Percentiles rank a stretch among this genome's conserved stretches.
Evolutionary conservation across 2,329 filamentous ascomycete species (phyloP).

Genomic region (Paramyrothecium sp.): DNA sequence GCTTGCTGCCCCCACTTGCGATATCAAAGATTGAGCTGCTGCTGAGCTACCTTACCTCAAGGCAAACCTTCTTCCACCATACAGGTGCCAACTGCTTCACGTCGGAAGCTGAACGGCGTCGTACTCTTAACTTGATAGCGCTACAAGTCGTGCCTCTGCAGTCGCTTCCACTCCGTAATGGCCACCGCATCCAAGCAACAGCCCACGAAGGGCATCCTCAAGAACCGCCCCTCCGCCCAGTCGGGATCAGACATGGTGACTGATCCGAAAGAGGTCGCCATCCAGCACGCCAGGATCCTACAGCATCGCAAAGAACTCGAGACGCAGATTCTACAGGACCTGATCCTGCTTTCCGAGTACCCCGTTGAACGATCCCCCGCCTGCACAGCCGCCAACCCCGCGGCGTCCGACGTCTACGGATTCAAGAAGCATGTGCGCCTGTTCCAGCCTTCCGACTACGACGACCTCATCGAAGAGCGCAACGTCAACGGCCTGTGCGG

Average conservation of each 20-base stretch:
- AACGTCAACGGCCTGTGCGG: constrained; percentile 82
- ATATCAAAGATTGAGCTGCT: neutral
- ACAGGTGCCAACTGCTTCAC: too few species aligned
- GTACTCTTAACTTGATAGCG: neutral
- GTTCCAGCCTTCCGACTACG: constrained; percentile 88
- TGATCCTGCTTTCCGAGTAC: constrained; percentile 68
- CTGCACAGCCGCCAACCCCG: constrained; percentile 44
- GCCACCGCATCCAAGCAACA: constrained; percentile 24
- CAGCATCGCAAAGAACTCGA: constrained; percentile 81
- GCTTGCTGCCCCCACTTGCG: neutral
- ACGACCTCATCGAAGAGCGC: constrained; percentile 83
- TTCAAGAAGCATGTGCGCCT: constrained; percentile 67
- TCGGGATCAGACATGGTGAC: constrained; percentile 16
- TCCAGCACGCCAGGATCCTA: constrained; percentile 79
- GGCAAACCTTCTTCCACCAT: too few species aligned
- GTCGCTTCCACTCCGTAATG: constrained; percentile 15
- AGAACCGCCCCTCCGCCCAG: constrained; percentile 40
- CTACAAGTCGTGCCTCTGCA: neutral
- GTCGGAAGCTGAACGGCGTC: too few species aligned
- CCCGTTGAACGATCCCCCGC: constrained; percentile 35
- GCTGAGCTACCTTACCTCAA: neutral
- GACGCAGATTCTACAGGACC: constrained; percentile 66
- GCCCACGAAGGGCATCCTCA: constrained; percentile 57
- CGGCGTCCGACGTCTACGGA: constrained; percentile 56
- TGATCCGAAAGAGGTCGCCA: constrained; percentile 61